Evolutionary conservation across 768 basidiomycete genomes (phyloP), one percentile per base, ranked within the genome.

Genomic region (Suillus placidus): DNA sequence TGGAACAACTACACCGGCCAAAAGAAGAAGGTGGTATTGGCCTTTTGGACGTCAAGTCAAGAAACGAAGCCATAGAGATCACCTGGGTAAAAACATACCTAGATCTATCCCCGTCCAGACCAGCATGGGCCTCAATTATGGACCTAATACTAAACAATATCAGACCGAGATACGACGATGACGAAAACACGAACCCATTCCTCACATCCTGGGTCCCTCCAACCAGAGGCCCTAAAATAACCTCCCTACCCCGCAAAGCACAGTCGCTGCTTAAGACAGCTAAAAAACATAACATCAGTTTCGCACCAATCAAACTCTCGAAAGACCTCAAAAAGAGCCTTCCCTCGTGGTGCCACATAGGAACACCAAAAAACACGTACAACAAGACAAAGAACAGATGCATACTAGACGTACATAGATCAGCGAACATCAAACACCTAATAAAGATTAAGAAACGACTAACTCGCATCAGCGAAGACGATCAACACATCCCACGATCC

Each of bases 281-380:
- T 0, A 52, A 57, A 9, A 64, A 66, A 18, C 18, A 63, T 32
- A 49, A 64, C 3, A 42, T 63, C 0, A 35, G 18, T 14, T 66
- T 72, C 4, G 47, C 58, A 0, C 58, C 67, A 0, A 6, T 66
- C 0, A 57, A 64, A 7, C 1, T 72, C 0, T 34, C 62, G 0
- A 16, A 35, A 0, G 9, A 60, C 0, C 45, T 70, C 0, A 63
- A 62, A 12, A 16, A 35, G 1, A 4, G 47, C 18, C 63, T 72
- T 0, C 71, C 66, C 0, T 64, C 69, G 0, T 73, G 71, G 71
- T 54, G 6, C 26, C 71, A 72, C 56, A 2, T 67, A 3, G 57
- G 60, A 0, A 49, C 66, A 0, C n/a, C 26, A 0, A 38, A 18
- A 12, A 40, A 47, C 6, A 62, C 62, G 0, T 23, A 62, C 32